Evolutionary conservation across 2,329 filamentous ascomycete species (phyloP).

Genomic region (Aspergillus sp.): DNA sequence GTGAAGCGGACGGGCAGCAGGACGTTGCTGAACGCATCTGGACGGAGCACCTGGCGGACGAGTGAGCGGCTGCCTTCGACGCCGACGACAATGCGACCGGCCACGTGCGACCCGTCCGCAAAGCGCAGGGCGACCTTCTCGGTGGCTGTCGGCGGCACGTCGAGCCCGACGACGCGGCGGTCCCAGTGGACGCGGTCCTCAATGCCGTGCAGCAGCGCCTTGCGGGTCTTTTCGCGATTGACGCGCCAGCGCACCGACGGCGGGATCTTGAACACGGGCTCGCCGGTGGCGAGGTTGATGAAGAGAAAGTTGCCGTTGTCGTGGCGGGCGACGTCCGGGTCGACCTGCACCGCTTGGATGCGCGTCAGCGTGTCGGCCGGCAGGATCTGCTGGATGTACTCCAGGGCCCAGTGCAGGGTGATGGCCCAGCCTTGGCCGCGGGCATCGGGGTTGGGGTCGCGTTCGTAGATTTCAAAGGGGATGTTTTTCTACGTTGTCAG

Average conservation of each 20-base stretch:
- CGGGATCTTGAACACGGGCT: constrained; percentile 28
- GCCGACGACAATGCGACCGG: constrained; percentile 18
- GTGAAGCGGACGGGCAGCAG: constrained; percentile 22
- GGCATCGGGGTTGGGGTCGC: constrained; percentile 22
- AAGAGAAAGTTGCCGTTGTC: constrained; percentile 28
- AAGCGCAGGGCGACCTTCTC: constrained; percentile 6
- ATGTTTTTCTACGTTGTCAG: constrained; percentile 20
- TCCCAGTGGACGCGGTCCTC: constrained; percentile 22
- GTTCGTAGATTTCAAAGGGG: constrained; percentile 29
- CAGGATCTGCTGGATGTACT: constrained; percentile 21
- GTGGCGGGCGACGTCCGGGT: constrained; percentile 19
- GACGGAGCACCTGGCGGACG: constrained; percentile 21
- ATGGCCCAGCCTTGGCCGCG: constrained; percentile 28
- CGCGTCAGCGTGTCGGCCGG: constrained; percentile 13
- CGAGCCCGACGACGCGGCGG: constrained; percentile 10
- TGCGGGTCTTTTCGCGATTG: constrained; percentile 22
- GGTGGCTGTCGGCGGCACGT: not conserved
- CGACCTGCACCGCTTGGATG: constrained; percentile 22
- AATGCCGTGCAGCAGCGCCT: constrained; percentile 18
- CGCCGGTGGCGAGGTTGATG: constrained; percentile 26
- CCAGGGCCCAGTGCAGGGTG: constrained; percentile 24
- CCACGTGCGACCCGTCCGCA: constrained; percentile 7
- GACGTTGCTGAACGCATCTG: constrained; percentile 18
- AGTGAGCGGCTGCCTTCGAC: constrained; percentile 21
- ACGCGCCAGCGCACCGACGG: constrained; percentile 27